These are phyloP conservation scores for Uronychia setigera DNA, from an alignment of 73 alveolate species.

Conservation along the genomic window DNA sequence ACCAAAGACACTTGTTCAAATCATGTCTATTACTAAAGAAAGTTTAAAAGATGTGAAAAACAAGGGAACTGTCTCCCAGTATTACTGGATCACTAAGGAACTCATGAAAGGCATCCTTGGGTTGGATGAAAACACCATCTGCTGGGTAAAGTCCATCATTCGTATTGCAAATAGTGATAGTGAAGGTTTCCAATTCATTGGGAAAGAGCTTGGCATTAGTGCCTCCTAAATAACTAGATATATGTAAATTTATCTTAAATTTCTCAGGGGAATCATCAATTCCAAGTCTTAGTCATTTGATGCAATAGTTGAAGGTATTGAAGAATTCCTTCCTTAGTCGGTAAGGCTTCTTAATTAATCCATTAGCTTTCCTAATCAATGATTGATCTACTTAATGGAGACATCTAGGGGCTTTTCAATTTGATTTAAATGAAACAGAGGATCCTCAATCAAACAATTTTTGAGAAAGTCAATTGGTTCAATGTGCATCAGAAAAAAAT, in stretches of 20 bases:
- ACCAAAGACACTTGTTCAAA: background rate
- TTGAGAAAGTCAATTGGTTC: background rate
- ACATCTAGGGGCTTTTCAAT: background rate
- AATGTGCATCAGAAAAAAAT: background rate
- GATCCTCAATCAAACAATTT: background rate
- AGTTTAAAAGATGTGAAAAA: background rate
- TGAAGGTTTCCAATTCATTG: background rate
- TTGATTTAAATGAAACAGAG: background rate
- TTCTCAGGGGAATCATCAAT: background rate
- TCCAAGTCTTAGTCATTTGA: background rate
- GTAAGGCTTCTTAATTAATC: too few species aligned
- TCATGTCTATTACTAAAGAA: background rate
- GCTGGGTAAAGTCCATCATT: background rate
- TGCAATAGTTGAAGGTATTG: background rate
- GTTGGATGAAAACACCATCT: background rate
- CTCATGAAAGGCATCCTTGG: background rate
- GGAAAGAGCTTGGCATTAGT: background rate
- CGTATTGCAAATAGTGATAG: background rate
- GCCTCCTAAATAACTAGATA: background rate
- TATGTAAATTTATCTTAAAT: background rate
- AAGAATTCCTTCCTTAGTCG: background rate
- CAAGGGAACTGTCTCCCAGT: background rate
- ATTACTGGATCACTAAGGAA: background rate
- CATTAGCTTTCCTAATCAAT: background rate
- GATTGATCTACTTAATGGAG: background rate